phyloP scores from a whole-genome alignment of 225 moss, liverwort and hornwort species.

The Takakia lepidozioides region DNA sequence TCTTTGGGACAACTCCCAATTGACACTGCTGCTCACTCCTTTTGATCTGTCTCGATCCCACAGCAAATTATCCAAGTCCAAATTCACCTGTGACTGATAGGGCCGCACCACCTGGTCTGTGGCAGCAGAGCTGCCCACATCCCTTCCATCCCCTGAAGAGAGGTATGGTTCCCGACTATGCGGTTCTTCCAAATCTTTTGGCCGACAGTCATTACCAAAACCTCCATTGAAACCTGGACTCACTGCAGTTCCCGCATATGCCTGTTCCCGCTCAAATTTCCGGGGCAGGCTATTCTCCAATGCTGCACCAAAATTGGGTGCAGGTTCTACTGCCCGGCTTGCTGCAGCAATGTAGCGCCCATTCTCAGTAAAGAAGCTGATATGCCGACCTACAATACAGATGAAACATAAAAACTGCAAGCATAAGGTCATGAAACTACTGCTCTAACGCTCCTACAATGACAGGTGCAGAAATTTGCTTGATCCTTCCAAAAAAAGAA shows the following conservation, averaged over 20 bases:
- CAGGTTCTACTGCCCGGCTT: slow-evolving; percentile 42
- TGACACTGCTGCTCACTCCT: slow-evolving; percentile 16
- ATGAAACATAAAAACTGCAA: background rate
- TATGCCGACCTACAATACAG: slow-evolving; percentile 39
- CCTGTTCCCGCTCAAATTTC: slow-evolving; percentile 49
- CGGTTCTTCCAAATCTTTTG: slow-evolving; percentile 47
- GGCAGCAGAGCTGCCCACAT: slow-evolving; percentile 27
- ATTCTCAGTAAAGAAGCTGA: slow-evolving; percentile 48
- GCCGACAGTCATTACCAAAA: slow-evolving; percentile 36
- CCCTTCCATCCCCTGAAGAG: slow-evolving; percentile 37
- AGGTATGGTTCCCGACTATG: slow-evolving; percentile 41
- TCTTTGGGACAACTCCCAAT: slow-evolving; percentile 42
- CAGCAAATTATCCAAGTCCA: slow-evolving; percentile 44
- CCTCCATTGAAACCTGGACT: slow-evolving; percentile 44
- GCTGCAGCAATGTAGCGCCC: slow-evolving; percentile 40
- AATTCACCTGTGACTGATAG: slow-evolving; percentile 38
- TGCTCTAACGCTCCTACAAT: too few relatives aligned
- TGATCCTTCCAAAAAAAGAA: too few relatives aligned
- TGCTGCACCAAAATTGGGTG: slow-evolving; percentile 26
- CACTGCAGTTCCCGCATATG: slow-evolving; percentile 34
- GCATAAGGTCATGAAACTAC: background rate
- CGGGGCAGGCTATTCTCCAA: slow-evolving; percentile 43
- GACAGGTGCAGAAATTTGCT: too few relatives aligned
- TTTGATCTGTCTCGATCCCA: slow-evolving; percentile 63
- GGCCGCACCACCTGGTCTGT: slow-evolving; percentile 36